Conservation (phyloP, 805 yeast species). For the Monosporozyma aerobia region DNA sequence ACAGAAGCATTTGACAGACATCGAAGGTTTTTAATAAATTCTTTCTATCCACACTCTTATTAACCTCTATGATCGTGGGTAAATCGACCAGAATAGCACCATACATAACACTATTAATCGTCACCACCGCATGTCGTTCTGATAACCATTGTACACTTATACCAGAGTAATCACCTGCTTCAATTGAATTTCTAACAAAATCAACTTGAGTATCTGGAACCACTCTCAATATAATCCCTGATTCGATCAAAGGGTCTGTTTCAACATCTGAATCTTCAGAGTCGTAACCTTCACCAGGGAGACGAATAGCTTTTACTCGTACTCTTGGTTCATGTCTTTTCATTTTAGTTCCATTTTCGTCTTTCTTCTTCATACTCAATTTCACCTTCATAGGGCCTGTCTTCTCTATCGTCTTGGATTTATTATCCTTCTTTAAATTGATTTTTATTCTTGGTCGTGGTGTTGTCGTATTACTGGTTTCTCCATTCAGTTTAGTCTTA, state of each 20-base stretch:
- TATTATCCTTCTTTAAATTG: slow-evolving; percentile 14
- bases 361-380: slow-evolving; percentile 20
- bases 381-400: slow-evolving; percentile 16
- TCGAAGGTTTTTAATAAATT: slow-evolving; percentile 83
- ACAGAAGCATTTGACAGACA: slow-evolving; percentile 74
- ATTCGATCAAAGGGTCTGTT: slow-evolving; percentile 88
- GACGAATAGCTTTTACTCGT: slow-evolving; percentile 49
- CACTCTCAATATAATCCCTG: slow-evolving; percentile 72
- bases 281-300: slow-evolving; percentile 93
- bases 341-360: slow-evolving; percentile 4
- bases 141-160: slow-evolving; percentile 78
- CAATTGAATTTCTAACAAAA: slow-evolving; percentile 65
- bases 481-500: slow-evolving; percentile 7
- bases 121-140: slow-evolving; percentile 65
- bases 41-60: slow-evolving; percentile 77
- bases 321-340: slow-evolving; percentile 35
- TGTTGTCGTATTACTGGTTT: slow-evolving; percentile 3
- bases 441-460: slow-evolving; percentile 19
- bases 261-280: slow-evolving; percentile 94
- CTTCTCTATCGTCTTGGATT: not conserved
- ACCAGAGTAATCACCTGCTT: slow-evolving; percentile 63
- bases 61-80: slow-evolving; percentile 81
- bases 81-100: slow-evolving; percentile 82
- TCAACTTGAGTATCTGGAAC: slow-evolving; percentile 45
- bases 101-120: slow-evolving; percentile 58